Conservation (phyloP, 805 yeast genomes). For the Wickerhamomyces ciferrii region DNA sequence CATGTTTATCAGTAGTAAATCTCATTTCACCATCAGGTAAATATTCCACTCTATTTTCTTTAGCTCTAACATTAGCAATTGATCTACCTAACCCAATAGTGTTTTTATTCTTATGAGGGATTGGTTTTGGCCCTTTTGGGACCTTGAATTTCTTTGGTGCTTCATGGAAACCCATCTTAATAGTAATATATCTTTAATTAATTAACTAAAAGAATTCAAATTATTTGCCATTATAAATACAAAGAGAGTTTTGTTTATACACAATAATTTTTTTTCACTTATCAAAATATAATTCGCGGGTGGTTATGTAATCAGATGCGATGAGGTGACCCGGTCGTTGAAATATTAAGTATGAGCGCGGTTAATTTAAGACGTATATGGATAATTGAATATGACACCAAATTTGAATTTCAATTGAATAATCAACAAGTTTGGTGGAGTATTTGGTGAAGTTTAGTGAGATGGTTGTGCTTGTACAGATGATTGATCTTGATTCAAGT, state of each 20-base stretch:
- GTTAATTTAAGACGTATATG: too few species aligned
- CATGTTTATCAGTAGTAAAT: conserved; percentile 79
- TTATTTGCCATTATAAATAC: neutral
- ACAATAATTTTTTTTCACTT: neutral
- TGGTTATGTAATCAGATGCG: neutral
- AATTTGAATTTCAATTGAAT: too few species aligned
- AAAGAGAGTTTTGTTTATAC: neutral
- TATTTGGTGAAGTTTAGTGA: neutral
- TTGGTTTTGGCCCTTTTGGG: conserved; percentile 91
- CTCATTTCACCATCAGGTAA: conserved; percentile 86
- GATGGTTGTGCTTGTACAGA: neutral
- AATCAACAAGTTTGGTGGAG: neutral
- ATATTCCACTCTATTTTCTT: conserved; percentile 63
- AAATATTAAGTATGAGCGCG: too few species aligned
- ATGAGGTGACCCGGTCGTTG: neutral
- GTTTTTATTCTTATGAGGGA: conserved; percentile 78
- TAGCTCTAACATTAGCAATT: conserved; percentile 66
- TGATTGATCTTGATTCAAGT: neutral
- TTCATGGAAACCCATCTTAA: conserved; percentile 11
- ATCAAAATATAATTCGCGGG: neutral
- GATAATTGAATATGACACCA: too few species aligned
- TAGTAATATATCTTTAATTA: too few species aligned
- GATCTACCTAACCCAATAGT: conserved; percentile 82
- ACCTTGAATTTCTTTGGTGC: conserved; percentile 74
- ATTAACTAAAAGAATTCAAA: too few species aligned